Percentiles rank a stretch among this genome's conserved stretches.
Conservation (phyloP, 192 early-diverging fungal species). For the Glomus cerebriforme region DNA sequence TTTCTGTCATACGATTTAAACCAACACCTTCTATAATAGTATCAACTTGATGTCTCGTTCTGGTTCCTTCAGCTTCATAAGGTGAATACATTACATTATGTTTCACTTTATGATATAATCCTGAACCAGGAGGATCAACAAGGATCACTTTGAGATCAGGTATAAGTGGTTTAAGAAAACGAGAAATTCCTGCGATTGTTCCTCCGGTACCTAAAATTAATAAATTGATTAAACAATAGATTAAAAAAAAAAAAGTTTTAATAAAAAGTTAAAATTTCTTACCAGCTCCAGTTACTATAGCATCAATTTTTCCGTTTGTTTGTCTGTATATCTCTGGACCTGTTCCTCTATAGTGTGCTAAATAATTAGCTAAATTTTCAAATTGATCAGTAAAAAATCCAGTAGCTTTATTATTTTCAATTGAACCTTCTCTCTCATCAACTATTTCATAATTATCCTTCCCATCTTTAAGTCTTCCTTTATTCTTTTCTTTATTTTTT, state of each 20-base stretch:
- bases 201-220: slow-evolving; percentile 80
- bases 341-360: slow-evolving; percentile 79
- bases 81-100: slow-evolving; percentile 89
- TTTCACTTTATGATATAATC: slow-evolving; percentile 88
- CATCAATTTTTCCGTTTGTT: slow-evolving; percentile 70
- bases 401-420: slow-evolving; percentile 19
- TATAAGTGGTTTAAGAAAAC: slow-evolving; percentile 73
- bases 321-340: slow-evolving; percentile 89
- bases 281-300: slow-evolving; percentile 88
- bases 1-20: slow-evolving; percentile 89
- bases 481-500: slow-evolving; percentile 17
- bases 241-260: neutral
- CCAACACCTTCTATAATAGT: slow-evolving; percentile 96
- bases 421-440: neutral
- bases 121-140: slow-evolving; percentile 93
- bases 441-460: neutral
- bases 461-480: neutral
- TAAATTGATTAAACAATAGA: too few species aligned
- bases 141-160: slow-evolving; percentile 68
- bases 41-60: slow-evolving; percentile 95
- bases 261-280: slow-evolving; percentile 21
- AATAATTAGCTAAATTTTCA: slow-evolving; percentile 85
- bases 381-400: slow-evolving; percentile 94
- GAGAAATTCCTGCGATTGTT: slow-evolving; percentile 87
- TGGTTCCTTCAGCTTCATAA: slow-evolving; percentile 84